phyloP scores from a whole-genome alignment of 2,329 filamentous ascomycete genomes.

The Sarocladium oryzae region DNA sequence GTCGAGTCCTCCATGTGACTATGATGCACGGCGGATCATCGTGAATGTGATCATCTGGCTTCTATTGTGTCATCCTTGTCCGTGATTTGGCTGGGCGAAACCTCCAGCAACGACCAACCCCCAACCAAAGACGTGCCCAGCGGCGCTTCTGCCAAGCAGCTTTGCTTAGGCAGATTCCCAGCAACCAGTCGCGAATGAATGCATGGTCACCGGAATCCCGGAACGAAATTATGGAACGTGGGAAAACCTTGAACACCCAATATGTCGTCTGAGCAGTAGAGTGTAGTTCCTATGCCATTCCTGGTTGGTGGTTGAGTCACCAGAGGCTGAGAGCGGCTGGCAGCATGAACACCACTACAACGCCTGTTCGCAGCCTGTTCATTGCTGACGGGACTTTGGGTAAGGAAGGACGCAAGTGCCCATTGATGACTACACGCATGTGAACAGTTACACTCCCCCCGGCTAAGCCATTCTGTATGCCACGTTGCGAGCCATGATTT shows the following conservation, averaged over 20 bases:
- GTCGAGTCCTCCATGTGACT: constrained; percentile 3
- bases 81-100: too few species aligned
- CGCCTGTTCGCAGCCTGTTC: neutral
- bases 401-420: neutral
- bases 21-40: neutral
- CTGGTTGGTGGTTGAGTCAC: constrained; percentile 4
- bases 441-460: neutral
- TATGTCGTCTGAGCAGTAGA: neutral
- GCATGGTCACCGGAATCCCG: neutral
- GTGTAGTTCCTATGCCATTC: too few species aligned
- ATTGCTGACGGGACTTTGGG: neutral
- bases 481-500: neutral
- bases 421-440: neutral
- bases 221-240: neutral
- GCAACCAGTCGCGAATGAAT: neutral
- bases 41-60: neutral
- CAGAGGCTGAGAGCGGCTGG: neutral
- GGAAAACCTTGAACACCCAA: neutral
- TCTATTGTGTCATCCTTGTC: too few species aligned
- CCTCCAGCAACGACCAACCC: neutral
- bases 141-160: neutral
- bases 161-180: neutral
- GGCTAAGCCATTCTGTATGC: neutral
- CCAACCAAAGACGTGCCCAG: neutral
- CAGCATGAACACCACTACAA: neutral